Conservation (phyloP, 164 flowering plant genomes). For the Euptelea pleiosperma region DNA sequence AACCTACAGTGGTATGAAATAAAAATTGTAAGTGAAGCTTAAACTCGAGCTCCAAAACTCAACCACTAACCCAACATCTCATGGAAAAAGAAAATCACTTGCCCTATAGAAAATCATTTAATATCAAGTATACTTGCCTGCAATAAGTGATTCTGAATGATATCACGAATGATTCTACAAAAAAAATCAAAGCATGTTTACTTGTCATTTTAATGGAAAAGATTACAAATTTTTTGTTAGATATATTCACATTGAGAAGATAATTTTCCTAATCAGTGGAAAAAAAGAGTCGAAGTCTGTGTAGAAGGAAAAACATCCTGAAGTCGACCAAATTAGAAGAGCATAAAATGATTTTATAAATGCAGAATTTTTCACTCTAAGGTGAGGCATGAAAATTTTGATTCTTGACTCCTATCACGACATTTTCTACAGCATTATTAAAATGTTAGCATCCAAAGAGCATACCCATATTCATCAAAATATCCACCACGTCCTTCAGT, state of each 20-base stretch:
- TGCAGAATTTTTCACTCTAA: background rate
- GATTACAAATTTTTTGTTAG: background rate
- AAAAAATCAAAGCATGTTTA: conserved; percentile 11
- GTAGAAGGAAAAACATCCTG: background rate
- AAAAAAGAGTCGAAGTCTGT: no score
- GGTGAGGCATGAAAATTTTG: background rate
- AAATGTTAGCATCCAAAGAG: background rate
- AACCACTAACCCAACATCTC: background rate
- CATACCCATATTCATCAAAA: conserved; percentile 85
- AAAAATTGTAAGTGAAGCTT: background rate
- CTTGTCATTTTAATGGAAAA: conserved; percentile 1
- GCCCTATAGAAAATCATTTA: no score
- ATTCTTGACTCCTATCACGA: background rate
- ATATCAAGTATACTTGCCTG: conserved; percentile 47
- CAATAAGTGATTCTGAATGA: conserved; percentile 94
- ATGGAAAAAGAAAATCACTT: background rate
- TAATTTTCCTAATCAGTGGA: no score
- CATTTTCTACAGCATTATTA: background rate
- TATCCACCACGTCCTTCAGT: conserved; percentile 89
- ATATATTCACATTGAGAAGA: no score
- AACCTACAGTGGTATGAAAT: conserved; percentile 45
- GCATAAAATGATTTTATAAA: background rate
- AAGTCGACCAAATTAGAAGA: background rate
- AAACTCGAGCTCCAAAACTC: background rate
- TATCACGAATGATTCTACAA: conserved; percentile 95